Conservation (phyloP, 805 yeast genomes). For the Grigorovia jiainica region DNA sequence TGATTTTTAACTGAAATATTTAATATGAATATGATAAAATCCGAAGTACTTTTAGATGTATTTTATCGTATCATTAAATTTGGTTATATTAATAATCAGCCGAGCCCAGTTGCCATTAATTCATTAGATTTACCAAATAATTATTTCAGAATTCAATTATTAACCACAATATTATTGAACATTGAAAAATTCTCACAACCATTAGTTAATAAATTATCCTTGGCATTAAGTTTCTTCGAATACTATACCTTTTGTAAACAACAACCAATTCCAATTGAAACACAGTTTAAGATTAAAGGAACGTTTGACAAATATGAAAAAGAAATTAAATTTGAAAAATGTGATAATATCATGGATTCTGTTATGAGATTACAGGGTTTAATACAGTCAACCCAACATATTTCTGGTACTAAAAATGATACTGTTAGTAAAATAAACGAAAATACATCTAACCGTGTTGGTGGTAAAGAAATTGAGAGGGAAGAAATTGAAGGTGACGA, state of each 20-base stretch:
- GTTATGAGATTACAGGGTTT: conserved; percentile 26
- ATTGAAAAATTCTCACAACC: conserved; percentile 15
- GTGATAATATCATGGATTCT: conserved; percentile 35
- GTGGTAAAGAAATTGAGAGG: neutral
- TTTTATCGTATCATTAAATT: conserved; percentile 48
- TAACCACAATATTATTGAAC: conserved; percentile 35
- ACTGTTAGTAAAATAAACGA: neutral
- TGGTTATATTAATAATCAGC: conserved; percentile 57
- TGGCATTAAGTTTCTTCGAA: conserved; percentile 54
- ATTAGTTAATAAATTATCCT: conserved; percentile 22
- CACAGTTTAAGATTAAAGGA: conserved; percentile 42
- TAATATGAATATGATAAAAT: conserved; percentile 38
- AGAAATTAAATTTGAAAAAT: conserved; percentile 26
- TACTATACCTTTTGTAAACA: conserved; percentile 57
- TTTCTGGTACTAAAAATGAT: neutral
- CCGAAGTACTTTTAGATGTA: conserved; percentile 40
- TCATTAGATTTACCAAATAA: conserved; percentile 56
- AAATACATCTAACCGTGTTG: neutral
- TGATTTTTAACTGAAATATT: conserved; percentile 51
- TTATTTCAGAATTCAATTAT: conserved; percentile 60
- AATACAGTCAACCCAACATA: neutral
- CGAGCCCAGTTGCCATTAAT: conserved; percentile 34
- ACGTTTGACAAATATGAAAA: conserved; percentile 27
- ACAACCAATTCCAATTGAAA: conserved; percentile 54
- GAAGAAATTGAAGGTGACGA: conserved; percentile 2